Conservation (phyloP, 495 filamentous ascomycete species). For the Daldinia caldariorum region DNA sequence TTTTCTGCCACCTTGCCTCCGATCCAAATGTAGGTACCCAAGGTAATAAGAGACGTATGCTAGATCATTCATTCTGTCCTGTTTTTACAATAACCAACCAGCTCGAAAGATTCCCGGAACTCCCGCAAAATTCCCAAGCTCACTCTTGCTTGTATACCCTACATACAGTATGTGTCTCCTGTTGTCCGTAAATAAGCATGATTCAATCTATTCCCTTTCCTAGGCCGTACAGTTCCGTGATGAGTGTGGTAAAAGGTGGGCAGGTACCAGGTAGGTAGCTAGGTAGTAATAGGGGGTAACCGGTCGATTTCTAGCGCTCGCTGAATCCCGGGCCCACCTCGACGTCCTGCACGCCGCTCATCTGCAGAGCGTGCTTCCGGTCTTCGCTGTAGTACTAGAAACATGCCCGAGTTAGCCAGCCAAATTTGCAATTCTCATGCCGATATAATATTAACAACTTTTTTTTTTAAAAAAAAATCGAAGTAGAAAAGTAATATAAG, state of each 20-base stretch:
- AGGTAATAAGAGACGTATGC: no score
- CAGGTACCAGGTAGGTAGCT: no score
- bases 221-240: not conserved
- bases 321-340: conserved; percentile 47
- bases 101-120: not conserved
- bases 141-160: not conserved
- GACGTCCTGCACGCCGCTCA: conserved; percentile 42
- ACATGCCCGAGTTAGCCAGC: conserved; percentile 4
- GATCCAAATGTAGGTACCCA: not conserved
- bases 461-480: no score
- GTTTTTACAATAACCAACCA: not conserved
- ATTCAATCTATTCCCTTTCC: not conserved
- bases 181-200: not conserved
- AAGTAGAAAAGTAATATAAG: no score
- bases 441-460: no score
- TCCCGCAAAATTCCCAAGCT: not conserved
- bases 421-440: no score
- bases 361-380: conserved; percentile 55
- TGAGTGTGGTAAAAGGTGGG: no score
- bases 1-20: not conserved
- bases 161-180: not conserved
- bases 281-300: not conserved
- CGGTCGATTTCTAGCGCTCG: conserved; percentile 37
- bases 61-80: not conserved
- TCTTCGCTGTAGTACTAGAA: conserved; percentile 56